These are phyloP conservation scores for Fusarium irregulare DNA, from an alignment of 2,329 filamentous ascomycete species.

Conservation along the genomic window DNA sequence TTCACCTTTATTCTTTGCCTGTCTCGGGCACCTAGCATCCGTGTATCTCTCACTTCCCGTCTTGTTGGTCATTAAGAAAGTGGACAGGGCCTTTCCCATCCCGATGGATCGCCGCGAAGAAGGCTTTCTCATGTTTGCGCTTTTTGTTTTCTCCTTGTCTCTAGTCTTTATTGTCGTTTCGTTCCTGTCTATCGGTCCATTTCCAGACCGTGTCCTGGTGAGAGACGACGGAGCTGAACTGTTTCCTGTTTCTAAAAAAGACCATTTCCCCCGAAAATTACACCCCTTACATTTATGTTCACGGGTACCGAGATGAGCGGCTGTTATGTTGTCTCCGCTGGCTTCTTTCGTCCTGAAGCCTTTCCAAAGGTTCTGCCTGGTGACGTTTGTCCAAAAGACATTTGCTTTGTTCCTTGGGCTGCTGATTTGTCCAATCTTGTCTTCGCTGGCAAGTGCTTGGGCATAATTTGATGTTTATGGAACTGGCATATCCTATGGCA, in stretches of 20 bases:
- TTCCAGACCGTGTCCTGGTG: conserved; percentile 17
- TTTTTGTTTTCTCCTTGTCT: conserved; percentile 23
- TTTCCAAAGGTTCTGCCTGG: conserved; percentile 3
- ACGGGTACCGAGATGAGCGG: conserved; percentile 12
- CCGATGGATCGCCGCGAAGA: conserved; percentile 47
- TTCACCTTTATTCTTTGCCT: conserved; percentile 32
- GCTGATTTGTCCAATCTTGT: not conserved
- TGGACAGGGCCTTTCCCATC: conserved; percentile 26
- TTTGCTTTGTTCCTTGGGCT: not conserved
- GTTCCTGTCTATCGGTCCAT: conserved; percentile 39
- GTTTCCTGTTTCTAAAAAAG: conserved; percentile 27
- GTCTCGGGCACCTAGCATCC: conserved; percentile 31
- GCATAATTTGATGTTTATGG: not conserved
- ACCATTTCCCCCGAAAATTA: conserved; percentile 14
- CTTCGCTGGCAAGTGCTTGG: not conserved
- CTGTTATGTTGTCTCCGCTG: conserved; percentile 7
- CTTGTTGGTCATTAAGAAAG: conserved; percentile 38
- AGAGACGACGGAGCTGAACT: conserved; percentile 33
- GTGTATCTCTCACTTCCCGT: conserved; percentile 38
- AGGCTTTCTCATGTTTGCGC: conserved; percentile 45
- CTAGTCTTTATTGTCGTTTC: conserved; percentile 40
- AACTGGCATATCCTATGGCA: not conserved
- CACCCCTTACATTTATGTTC: conserved; percentile 32
- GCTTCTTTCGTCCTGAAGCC: not conserved
- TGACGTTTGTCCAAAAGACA: conserved; percentile 7